Evolutionary conservation across 495 filamentous ascomycete genomes (phyloP).

Genomic region (Talaromyces thailandensis): DNA sequence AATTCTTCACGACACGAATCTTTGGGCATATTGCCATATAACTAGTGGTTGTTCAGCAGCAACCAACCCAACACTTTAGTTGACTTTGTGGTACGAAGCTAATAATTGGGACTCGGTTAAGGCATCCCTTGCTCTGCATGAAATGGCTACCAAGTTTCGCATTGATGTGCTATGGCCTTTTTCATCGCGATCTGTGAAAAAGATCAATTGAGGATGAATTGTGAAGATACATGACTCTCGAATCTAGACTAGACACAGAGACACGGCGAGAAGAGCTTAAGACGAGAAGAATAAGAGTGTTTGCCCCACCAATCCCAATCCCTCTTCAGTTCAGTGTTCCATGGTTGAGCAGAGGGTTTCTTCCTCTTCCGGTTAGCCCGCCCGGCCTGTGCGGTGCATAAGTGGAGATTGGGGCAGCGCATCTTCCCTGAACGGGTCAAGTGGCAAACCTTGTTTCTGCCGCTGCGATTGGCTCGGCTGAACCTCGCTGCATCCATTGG

Average conservation of each 20-base stretch:
- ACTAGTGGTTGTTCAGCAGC: too few species aligned
- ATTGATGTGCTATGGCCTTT: constrained; percentile 27
- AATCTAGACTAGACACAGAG: too few species aligned
- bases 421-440: background rate
- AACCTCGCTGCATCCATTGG: background rate
- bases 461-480: background rate
- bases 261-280: background rate
- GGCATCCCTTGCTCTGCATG: background rate
- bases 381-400: background rate
- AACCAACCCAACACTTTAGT: background rate
- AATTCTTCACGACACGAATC: too few species aligned
- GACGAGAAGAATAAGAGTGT: background rate
- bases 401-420: background rate
- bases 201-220: constrained; percentile 8
- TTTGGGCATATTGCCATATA: too few species aligned
- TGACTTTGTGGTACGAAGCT: background rate
- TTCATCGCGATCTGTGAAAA: constrained; percentile 44
- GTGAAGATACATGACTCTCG: background rate
- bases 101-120: background rate
- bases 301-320: background rate
- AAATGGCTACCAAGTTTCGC: background rate
- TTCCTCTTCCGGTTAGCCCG: background rate
- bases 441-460: background rate
- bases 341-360: background rate
- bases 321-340: background rate